phyloP scores from a whole-genome alignment of 2,329 filamentous ascomycete species.

The Exophiala mesophila region DNA sequence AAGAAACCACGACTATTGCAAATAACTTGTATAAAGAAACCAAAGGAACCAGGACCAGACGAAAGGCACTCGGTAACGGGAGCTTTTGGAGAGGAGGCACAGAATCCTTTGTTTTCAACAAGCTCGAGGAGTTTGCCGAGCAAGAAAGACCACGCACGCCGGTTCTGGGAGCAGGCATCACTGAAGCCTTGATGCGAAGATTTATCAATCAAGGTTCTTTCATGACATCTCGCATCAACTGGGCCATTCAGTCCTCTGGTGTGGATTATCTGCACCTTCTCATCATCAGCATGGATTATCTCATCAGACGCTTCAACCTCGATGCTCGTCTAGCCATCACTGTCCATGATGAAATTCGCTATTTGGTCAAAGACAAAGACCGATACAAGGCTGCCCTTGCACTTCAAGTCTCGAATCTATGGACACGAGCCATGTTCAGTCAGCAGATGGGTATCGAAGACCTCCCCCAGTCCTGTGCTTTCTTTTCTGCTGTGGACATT shows the following conservation, averaged over 20 bases:
- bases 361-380: slow-evolving; percentile 79
- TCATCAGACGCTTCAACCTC: slow-evolving; percentile 79
- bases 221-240: slow-evolving; percentile 95
- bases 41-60: slow-evolving; percentile 79
- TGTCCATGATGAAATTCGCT: slow-evolving; percentile 96
- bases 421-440: slow-evolving; percentile 95
- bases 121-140: slow-evolving; percentile 94
- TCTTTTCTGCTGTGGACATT: slow-evolving; percentile 92
- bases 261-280: slow-evolving; percentile 96
- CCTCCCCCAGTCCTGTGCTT: slow-evolving; percentile 87
- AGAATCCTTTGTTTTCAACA: slow-evolving; percentile 97
- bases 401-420: slow-evolving; percentile 86
- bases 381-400: slow-evolving; percentile 89
- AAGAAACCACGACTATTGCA: slow-evolving; percentile 70
- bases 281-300: slow-evolving; percentile 90
- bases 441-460: slow-evolving; percentile 96
- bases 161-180: slow-evolving; percentile 90
- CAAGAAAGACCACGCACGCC: slow-evolving; percentile 87
- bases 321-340: slow-evolving; percentile 83
- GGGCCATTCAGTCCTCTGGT: slow-evolving; percentile 96
- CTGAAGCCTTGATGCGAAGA: slow-evolving; percentile 83
- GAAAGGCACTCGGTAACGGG: slow-evolving; percentile 62
- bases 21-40: slow-evolving; percentile 79
- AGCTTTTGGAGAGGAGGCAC: slow-evolving; percentile 95
- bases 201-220: slow-evolving; percentile 87